These are phyloP conservation scores for Comarum palustre DNA, from an alignment of 306 rosid genomes.

Conservation along the genomic window DNA sequence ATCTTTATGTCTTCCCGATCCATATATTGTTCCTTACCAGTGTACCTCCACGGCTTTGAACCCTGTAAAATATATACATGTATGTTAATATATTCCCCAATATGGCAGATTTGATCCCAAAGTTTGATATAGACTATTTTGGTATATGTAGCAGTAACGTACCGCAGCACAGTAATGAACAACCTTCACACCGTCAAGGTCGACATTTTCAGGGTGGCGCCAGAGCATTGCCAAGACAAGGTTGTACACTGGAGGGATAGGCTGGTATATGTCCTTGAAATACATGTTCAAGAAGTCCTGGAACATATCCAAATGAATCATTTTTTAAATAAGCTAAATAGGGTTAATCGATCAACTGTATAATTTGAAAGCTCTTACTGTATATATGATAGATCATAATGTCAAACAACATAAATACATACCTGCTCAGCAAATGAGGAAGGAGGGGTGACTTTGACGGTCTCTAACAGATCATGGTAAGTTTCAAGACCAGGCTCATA, in stretches of 20 bases:
- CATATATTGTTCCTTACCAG: constrained; percentile 46
- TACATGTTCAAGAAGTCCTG: constrained; percentile 49
- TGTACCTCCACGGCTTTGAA: constrained; percentile 58
- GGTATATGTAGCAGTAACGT: neutral
- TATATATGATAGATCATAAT: neutral
- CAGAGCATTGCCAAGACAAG: constrained; percentile 48
- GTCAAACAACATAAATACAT: neutral
- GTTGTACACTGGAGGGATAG: constrained; percentile 42
- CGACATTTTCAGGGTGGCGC: constrained; percentile 55
- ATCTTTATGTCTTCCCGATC: constrained; percentile 49
- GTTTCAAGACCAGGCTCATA: constrained; percentile 35
- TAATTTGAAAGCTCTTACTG: neutral
- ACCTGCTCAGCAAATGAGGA: constrained; percentile 54
- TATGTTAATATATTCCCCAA: neutral
- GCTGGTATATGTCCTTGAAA: constrained; percentile 40
- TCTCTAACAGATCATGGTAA: constrained; percentile 31
- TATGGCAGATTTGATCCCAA: neutral
- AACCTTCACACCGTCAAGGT: constrained; percentile 39
- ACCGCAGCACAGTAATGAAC: constrained; percentile 52
- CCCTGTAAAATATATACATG: constrained; percentile 26
- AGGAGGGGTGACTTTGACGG: constrained; percentile 31
- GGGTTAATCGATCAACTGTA: neutral
- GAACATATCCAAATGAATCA: neutral
- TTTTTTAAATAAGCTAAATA: neutral
- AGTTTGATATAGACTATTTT: neutral